Base-by-base conservation (phyloP, 169 alveolate species). In the Plasmodium adleri region DNA sequence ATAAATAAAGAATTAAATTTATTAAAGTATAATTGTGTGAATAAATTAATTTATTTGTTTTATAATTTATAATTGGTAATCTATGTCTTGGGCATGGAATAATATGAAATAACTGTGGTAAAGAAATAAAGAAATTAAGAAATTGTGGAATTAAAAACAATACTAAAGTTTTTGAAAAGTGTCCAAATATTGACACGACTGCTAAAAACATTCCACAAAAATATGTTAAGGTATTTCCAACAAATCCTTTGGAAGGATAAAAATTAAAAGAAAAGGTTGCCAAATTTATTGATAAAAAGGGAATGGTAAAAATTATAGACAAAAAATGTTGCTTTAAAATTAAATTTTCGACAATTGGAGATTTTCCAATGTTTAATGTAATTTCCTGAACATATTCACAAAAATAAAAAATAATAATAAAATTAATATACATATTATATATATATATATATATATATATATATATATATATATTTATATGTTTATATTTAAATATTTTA, bases 191-290 rank as follows among this genome's bases (percentile, higher is more conserved):
- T 10, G 98, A 97, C 17, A 96, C 98, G 49, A 96, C 95, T 24
- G 99, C 99, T 72, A 97, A 96, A 45, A 96, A 94, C 95, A 96
- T 97, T 63, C 99, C 99, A 43, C 98, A 96, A 92, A 97, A 97
- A 74, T 97, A 96, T 50, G 98, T 95, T 92, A 90, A 97, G 13
- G 98, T 96, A 91, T 97, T 98, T n/a, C 99, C 99, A 20, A 97
- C 98, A 91, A 97, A 97, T 43, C 97, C 98, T 89, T 95, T 71
- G 15, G 98, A 95, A n/a, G 99, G 99, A 83, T 92, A 97, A 92
- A 92, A 95, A 90, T 96, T 97, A 88, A 80, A 95, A 60, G 95
- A 91, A 68, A 96, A 93, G 10, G 97, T 88, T 24, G 97, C 97
- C 32, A 96, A 87, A 56, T 97, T 93, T 22, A 95, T 89, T 52